A percentile compares a stretch with the other conserved stretches of the same genome.
Conservation (phyloP, 257 asterid species). For the Rehmannia glutinosa region DNA sequence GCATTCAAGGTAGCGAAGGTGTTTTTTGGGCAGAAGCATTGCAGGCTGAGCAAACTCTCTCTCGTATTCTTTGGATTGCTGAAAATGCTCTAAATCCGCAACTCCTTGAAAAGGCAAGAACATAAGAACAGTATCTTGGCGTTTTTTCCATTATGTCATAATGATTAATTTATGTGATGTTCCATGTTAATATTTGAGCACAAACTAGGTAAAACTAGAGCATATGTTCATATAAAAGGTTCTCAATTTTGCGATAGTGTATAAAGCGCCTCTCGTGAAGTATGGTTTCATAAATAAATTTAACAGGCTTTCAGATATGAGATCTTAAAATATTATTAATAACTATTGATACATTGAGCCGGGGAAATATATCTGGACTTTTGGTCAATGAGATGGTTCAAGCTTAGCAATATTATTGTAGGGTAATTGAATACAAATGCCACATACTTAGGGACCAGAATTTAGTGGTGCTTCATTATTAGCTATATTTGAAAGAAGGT, state of each 20-base stretch:
- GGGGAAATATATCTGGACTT: too few species aligned
- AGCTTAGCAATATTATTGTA: too few species aligned
- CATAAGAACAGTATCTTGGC: conserved; percentile 15
- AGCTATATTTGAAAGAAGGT: conserved; percentile 2
- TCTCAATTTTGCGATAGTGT: neutral
- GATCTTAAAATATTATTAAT: too few species aligned
- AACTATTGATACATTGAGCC: too few species aligned
- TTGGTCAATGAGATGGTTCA: too few species aligned
- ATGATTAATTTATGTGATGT: neutral
- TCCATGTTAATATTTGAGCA: neutral
- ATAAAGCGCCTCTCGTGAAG: neutral
- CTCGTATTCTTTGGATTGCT: conserved; percentile 80
- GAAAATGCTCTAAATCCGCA: conserved; percentile 74
- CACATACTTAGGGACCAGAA: neutral
- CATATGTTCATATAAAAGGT: neutral
- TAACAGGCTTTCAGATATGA: neutral
- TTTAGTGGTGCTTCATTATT: neutral
- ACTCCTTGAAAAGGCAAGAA: conserved; percentile 69
- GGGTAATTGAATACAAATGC: too few species aligned
- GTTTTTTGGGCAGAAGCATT: conserved; percentile 64
- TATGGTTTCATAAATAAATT: conserved; percentile 12
- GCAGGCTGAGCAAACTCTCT: conserved; percentile 53
- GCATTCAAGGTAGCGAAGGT: conserved; percentile 69
- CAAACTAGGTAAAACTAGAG: neutral
- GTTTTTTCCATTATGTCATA: conserved; percentile 16